A percentile compares a stretch with the other conserved stretches of the same genome.
These are phyloP conservation scores for Penstemon davidsonii DNA, from an alignment of 257 asterid genomes.

Conservation along the genomic window DNA sequence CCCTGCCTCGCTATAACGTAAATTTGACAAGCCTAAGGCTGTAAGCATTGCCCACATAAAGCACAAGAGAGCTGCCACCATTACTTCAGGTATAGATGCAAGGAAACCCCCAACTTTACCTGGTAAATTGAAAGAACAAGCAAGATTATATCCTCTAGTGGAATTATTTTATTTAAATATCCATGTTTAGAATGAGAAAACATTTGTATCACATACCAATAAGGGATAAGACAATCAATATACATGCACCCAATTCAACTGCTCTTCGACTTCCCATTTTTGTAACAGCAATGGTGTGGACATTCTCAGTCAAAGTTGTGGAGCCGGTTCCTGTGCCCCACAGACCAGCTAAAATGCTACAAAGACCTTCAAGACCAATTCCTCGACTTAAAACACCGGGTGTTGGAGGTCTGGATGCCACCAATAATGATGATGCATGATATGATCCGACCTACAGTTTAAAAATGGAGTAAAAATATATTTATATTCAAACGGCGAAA, in stretches of 20 bases:
- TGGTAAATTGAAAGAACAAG: constrained; percentile 23
- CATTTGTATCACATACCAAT: constrained; percentile 49
- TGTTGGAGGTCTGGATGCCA: constrained; percentile 98
- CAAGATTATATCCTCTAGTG: not conserved
- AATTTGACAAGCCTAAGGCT: constrained; percentile 87
- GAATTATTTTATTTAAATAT: not conserved
- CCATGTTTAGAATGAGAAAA: not conserved
- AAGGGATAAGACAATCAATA: constrained; percentile 72
- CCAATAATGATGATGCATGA: constrained; percentile 91
- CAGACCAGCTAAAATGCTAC: constrained; percentile 91
- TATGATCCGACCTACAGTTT: constrained; percentile 81
- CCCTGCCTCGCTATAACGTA: constrained; percentile 95
- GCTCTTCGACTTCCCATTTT: constrained; percentile 99
- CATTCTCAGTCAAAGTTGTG: constrained; percentile 92
- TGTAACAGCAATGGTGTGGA: constrained; percentile 97
- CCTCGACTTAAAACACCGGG: constrained; percentile 93
- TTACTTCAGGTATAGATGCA: constrained; percentile 94
- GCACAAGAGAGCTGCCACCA: constrained; percentile 94
- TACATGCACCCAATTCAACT: constrained; percentile 79
- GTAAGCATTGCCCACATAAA: constrained; percentile 97
- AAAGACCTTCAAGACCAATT: constrained; percentile 95
- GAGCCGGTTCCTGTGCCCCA: constrained; percentile 99
- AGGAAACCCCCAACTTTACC: constrained; percentile 98
- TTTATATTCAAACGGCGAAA: not conserved
- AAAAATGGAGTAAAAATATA: not conserved